Percentiles rank a stretch among this genome's conserved stretches.
Evolutionary conservation across 495 filamentous ascomycete species (phyloP).

Genomic region (Delitschia confertaspora): DNA sequence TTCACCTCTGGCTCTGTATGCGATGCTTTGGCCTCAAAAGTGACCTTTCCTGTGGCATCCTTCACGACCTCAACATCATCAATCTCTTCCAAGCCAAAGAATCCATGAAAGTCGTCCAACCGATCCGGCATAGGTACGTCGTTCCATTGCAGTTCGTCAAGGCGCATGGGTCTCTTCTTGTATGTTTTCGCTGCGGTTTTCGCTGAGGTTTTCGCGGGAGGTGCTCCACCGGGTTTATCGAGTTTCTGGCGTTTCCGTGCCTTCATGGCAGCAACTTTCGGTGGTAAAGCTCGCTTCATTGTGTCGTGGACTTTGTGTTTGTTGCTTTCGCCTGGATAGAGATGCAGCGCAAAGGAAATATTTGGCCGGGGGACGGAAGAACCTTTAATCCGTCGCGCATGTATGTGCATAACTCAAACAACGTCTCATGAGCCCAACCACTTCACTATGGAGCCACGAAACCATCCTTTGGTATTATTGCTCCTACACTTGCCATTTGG

Average conservation of each 20-base stretch:
- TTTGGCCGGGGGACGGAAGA: conserved; percentile 5
- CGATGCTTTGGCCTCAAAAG: conserved; percentile 27
- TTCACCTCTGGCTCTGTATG: conserved; percentile 1
- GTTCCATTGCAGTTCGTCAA: conserved; percentile 75
- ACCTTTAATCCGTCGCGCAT: no score
- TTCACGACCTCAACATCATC: conserved; percentile 76
- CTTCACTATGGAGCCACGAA: no score
- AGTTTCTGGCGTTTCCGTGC: conserved; percentile 31
- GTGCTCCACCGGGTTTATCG: conserved; percentile 4
- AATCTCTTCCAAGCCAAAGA: conserved; percentile 88
- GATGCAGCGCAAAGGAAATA: conserved; percentile 5
- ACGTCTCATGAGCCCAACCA: no score
- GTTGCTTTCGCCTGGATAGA: not conserved
- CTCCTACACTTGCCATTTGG: no score
- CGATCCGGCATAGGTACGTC: conserved; percentile 75
- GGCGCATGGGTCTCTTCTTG: no score
- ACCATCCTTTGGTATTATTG: no score
- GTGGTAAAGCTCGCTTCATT: conserved; percentile 23
- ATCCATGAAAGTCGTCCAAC: conserved; percentile 86
- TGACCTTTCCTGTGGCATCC: conserved; percentile 46
- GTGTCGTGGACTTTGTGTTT: no score
- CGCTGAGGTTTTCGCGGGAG: not conserved
- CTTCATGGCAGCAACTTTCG: conserved; percentile 27
- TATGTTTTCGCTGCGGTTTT: not conserved
- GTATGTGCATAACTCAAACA: not conserved